Conservation (phyloP, 345 rosid species). For the Brassica rapa region DNA sequence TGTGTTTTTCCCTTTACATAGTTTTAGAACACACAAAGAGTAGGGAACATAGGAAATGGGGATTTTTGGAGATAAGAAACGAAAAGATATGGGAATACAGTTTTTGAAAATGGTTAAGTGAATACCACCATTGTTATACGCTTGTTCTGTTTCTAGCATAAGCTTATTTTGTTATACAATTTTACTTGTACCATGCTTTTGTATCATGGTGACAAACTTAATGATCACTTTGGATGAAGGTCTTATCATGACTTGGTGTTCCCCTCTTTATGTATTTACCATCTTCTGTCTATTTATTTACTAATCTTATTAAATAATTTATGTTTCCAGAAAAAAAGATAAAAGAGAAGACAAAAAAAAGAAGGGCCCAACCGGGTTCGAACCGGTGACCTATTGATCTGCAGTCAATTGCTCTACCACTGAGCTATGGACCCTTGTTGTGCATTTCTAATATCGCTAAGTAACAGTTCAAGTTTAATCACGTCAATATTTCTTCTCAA, state of each 20-base stretch:
- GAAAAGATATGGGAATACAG: not conserved
- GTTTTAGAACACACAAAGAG: slow-evolving; percentile 9
- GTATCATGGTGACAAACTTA: not conserved
- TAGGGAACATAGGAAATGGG: not conserved
- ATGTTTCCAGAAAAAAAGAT: not conserved
- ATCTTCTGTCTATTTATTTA: not conserved
- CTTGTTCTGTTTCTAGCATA: not conserved
- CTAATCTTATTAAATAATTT: not conserved
- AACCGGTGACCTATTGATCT: slow-evolving; percentile 84
- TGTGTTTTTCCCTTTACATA: not conserved
- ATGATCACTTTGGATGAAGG: not conserved
- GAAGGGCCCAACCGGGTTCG: slow-evolving; percentile 55
- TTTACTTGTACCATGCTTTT: not conserved
- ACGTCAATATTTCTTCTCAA: not conserved
- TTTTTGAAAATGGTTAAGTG: not conserved
- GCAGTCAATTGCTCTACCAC: slow-evolving; percentile 95
- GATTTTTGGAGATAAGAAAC: not conserved
- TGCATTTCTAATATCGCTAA: not conserved
- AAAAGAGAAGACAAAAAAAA: not conserved
- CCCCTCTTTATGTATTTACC: not conserved
- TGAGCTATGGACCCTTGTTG: slow-evolving; percentile 64
- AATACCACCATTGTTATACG: not conserved
- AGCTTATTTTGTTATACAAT: not conserved
- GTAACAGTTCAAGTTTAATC: no score
- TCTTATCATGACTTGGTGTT: not conserved